Evolutionary conservation across 176 grass and related monocot genomes (phyloP), one percentile per base, ranked within the genome.

Genomic region (Carex myosuroides): DNA sequence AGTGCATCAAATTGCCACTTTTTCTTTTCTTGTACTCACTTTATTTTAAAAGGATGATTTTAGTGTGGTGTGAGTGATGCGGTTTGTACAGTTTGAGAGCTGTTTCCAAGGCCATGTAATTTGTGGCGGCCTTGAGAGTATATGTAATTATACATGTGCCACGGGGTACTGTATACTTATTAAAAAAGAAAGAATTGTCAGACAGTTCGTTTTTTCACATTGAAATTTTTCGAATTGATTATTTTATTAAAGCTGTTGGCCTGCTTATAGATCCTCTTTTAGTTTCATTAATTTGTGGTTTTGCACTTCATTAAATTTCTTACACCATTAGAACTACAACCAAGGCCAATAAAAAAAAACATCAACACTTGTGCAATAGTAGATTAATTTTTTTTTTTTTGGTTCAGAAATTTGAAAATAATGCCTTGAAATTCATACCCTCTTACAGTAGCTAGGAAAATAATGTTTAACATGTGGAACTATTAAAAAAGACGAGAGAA

Each of bases 71-170:
- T 46, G 52, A 30, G 46, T 3, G 33, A 62, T 81, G 30, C 20
- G 37, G 17, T 42, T 81, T 81, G 79, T 81, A 81, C 79, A 81
- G 57, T 62, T 64, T 13, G 17, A 64, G 58, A 81, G 39, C 18
- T 81, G 18, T 64, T 55, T 81, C 33, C 1, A 14, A 41, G 79
- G 79, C 59, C 60, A n/a, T 26, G 4, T 13, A 21, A 64, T 44
- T 39, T 81, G 56, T 46, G 35, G 54, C 8, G 55, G 59, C n/a
- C 58, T 81, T 60, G 10, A 64, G 59, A 81, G 18, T 6, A 0
- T 10, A 12, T 59, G 12, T 59, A 16, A 22, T 42, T 44, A 81
- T 64, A 64, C 73, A 78, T 32, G 52, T 78, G 73, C 73, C 50
- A 8, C 33, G 50, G 48, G 52, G 52, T 52, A 78, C 52, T 30